Evolutionary conservation across 1,284 basidiomycete genomes (phyloP).

Genomic region (Puccinia horiana): DNA sequence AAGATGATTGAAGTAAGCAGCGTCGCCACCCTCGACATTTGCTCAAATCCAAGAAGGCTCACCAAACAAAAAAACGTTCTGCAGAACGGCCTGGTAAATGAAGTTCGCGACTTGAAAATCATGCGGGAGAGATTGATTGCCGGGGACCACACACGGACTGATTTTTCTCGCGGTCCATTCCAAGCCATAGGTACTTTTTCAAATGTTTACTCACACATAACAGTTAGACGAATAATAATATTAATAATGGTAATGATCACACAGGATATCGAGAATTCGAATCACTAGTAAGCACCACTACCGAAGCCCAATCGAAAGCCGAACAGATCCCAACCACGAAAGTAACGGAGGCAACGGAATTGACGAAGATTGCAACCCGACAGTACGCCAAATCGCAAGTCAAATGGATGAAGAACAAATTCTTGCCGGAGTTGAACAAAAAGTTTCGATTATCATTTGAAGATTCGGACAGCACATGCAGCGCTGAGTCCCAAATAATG

Average conservation of each 20-base stretch:
- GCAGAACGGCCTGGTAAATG: conserved; percentile 78
- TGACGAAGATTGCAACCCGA: conserved; percentile 82
- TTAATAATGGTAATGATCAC: not conserved
- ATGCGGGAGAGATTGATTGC: not conserved
- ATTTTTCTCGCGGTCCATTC: conserved; percentile 82
- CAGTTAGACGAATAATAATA: not conserved
- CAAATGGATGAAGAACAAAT: conserved; percentile 87
- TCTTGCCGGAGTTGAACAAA: conserved; percentile 71
- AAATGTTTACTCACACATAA: not conserved
- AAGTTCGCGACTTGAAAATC: conserved; percentile 66
- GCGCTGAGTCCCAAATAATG: conserved; percentile 57
- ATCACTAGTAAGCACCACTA: not conserved
- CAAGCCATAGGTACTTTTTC: conserved; percentile 80
- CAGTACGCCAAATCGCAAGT: conserved; percentile 91
- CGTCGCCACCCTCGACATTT: conserved; percentile 5
- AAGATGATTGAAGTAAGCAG: conserved; percentile 77
- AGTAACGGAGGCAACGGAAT: conserved; percentile 69
- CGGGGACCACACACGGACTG: conserved; percentile 55
- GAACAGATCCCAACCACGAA: conserved; percentile 47
- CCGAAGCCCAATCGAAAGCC: not conserved
- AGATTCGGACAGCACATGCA: conserved; percentile 53
- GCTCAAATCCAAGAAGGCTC: not conserved
- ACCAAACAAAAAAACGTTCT: not conserved
- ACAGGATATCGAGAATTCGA: conserved; percentile 42
- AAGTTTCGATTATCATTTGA: conserved; percentile 50